These are phyloP conservation scores for Pseudogymnoascus sp. DNA, from an alignment of 2,329 filamentous ascomycete species.

Conservation along the genomic window DNA sequence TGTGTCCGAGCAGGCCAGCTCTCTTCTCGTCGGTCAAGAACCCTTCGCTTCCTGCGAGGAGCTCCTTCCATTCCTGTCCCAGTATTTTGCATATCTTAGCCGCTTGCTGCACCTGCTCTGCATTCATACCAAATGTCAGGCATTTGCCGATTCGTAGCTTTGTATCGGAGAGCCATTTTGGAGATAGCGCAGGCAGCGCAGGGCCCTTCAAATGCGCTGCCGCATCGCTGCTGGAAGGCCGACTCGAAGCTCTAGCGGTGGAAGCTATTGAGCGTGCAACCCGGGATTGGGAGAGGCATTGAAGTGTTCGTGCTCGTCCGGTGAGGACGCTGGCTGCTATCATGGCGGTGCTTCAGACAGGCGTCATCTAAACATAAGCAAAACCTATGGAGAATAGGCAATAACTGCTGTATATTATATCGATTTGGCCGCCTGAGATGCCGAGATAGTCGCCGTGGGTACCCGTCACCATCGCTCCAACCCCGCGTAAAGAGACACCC, in stretches of 20 bases:
- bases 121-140: slow-evolving; percentile 64
- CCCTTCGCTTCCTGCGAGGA: slow-evolving; percentile 69
- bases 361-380: not conserved
- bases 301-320: slow-evolving; percentile 1
- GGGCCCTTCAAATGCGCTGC: not conserved
- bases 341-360: not conserved
- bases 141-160: slow-evolving; percentile 66
- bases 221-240: not conserved
- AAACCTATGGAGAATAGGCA: not conserved
- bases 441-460: slow-evolving; percentile 16
- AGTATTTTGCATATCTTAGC: slow-evolving; percentile 54
- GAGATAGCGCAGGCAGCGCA: slow-evolving; percentile 32
- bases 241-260: not conserved
- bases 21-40: slow-evolving; percentile 60
- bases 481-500: not conserved
- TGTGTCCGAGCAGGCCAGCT: slow-evolving; percentile 57
- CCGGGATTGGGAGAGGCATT: not conserved
- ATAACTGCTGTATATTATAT: not conserved
- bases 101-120: slow-evolving; percentile 51
- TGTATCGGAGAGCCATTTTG: slow-evolving; percentile 65
- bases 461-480: slow-evolving; percentile 17
- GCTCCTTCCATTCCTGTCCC: slow-evolving; percentile 61
- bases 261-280: not conserved
- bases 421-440: not conserved
- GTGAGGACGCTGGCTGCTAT: not conserved